Percentiles rank a stretch among this genome's conserved stretches.
phyloP scores from a whole-genome alignment of 169 alveolate species.

The Blepharisma undulans region DNA sequence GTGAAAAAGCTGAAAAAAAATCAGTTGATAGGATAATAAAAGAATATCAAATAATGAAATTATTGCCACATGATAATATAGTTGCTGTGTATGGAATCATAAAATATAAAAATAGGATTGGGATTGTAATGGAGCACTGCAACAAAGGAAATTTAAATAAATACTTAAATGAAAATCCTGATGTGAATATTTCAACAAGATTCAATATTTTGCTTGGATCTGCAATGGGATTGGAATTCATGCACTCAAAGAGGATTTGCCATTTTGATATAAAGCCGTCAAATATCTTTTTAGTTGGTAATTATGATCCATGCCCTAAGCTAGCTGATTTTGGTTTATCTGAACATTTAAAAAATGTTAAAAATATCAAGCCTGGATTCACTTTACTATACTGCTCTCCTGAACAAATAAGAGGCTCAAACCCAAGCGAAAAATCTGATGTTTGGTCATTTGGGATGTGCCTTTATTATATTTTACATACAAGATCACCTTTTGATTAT shows the following conservation, averaged over 20 bases:
- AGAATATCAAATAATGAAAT: slow-evolving; percentile 50
- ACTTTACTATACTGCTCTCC: slow-evolving; percentile 33
- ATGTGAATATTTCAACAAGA: slow-evolving; percentile 44
- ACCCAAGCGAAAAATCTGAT: neutral
- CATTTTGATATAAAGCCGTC: slow-evolving; percentile 67
- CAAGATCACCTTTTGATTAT: slow-evolving; percentile 20
- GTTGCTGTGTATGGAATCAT: slow-evolving; percentile 42
- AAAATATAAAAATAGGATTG: slow-evolving; percentile 38
- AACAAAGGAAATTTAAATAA: slow-evolving; percentile 48
- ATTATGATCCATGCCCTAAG: slow-evolving; percentile 31
- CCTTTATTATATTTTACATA: neutral
- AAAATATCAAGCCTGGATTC: slow-evolving; percentile 10
- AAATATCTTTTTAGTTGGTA: slow-evolving; percentile 52
- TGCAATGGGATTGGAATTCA: slow-evolving; percentile 54
- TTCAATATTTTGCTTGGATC: slow-evolving; percentile 46
- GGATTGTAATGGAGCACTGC: slow-evolving; percentile 54
- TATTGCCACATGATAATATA: slow-evolving; percentile 49
- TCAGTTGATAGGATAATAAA: slow-evolving; percentile 36
- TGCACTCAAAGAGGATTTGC: slow-evolving; percentile 49
- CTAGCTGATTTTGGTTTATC: slow-evolving; percentile 32
- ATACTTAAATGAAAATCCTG: slow-evolving; percentile 41
- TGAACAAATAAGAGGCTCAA: slow-evolving; percentile 28
- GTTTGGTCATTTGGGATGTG: slow-evolving; percentile 42
- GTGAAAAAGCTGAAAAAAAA: neutral
- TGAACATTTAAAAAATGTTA: slow-evolving; percentile 27